Evolutionary conservation across 352 stramenopile genomes (phyloP), one percentile per base, ranked within the genome.

Genomic region (Phytophthora citrophthora): DNA sequence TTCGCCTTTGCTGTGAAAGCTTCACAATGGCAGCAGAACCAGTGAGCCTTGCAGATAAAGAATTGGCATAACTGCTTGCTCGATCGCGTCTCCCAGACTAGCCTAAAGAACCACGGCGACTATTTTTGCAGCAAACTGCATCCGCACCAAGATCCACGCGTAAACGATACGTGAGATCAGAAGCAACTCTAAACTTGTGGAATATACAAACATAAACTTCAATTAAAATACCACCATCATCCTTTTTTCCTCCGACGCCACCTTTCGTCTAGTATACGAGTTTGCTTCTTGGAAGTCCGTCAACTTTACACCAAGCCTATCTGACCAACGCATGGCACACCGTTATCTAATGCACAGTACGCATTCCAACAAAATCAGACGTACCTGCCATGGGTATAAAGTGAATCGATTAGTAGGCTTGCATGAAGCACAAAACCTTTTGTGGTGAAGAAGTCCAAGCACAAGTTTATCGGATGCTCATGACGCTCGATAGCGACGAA

Each of bases 381-480:
- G 39, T 41, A 64, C 53, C 54, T 50, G 34, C 36, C 45, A 49
- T n/a, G 38, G 47, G 52, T 36, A 11, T 40, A 54, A 61, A 45
- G 27, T 16, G 41, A 26, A 44, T 44, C 36, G 32, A 34, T 27
- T 29, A 29, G 13, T 61, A 34, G 48, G 26, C 15, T 20, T 56
- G 41, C 47, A 61, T 32, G 9, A 65, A 65, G 51, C 20, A 20
- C 29, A 52, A 56, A 43, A 5, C 26, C 29, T 48, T 24, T 56
- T 46, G 32, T 48, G 50, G 57, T 38, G 50, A 55, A 36, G 26
- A 29, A 29, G 4, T 29, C 6, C 26, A 43, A 44, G 27, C 12
- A 47, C 7, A 46, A 31, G 20, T 51, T 87, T 89, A 93, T 76
- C 84, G 79, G 61, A 93, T 93, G 64, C 82, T 91, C 84, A 93